Base-by-base conservation (phyloP, 805 yeast genomes). In the Myxozyma udenii region DNA sequence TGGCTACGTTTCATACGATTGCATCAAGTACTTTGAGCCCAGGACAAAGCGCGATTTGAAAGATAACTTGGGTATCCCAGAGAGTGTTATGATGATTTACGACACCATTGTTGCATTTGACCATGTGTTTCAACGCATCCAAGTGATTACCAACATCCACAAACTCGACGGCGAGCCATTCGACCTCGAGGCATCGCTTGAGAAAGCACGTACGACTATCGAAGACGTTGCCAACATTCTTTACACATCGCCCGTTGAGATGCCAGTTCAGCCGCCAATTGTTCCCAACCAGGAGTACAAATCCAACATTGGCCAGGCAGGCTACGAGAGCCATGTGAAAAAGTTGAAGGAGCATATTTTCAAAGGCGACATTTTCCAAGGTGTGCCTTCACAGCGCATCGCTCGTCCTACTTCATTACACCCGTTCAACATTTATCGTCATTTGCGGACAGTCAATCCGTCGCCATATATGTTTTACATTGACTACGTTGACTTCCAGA, bases 311-410 rank as follows among this genome's bases (percentile, higher is more conserved):
- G 99, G 98, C 42, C 86, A 88, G 71, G 86, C 82, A 51, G 98
- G 98, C 44, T 93, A 93, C 68, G 95, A 93, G 70, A 63, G 63
- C 26, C 95, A 87, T 68, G 99, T 93, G 36, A 68, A 73, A 11
- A 75, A 69, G 12, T 77, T 93, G 64, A 89, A 89, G 65, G 70
- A 79, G 38, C 96, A 91, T 65, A 93, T 93, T 62, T 71, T 83
- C 62, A 80, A 81, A 61, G 99, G 98, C 53, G 98, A 93, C 65
- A 87, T 93, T 51, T 86, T 93, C 71, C 99, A 93, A 71, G 96
- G 95, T 1, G 99, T 93, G 22, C 99, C 99, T 4, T 90, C 97
- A 1, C 98, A 93, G 74, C 79, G 99, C 66, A 89, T 93, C 24
- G 87, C 95, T 3, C 83, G 97, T 69, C 96, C 96, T 33, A 93